Percentiles rank a stretch among this genome's conserved stretches.
These are phyloP conservation scores for Pestalotiopsis sp. DNA, from an alignment of 2,329 filamentous ascomycete genomes.

Conservation along the genomic window DNA sequence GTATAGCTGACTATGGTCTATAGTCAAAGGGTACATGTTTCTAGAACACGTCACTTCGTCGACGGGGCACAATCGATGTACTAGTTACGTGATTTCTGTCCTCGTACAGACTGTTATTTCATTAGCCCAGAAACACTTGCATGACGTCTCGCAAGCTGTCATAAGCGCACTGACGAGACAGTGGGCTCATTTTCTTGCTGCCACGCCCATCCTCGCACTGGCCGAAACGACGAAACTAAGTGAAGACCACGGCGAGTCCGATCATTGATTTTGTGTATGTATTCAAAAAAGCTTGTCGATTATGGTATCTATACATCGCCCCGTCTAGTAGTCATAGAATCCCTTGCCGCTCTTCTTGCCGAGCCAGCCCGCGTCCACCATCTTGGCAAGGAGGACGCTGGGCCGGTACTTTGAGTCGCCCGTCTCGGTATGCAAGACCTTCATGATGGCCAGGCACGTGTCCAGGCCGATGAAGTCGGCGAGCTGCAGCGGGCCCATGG, in stretches of 20 bases:
- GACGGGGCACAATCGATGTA: too few relatives aligned
- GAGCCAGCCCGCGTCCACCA: slow-evolving; percentile 97
- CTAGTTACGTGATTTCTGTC: not conserved
- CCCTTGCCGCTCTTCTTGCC: slow-evolving; percentile 98
- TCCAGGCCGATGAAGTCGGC: slow-evolving; percentile 98
- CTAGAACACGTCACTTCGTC: too few relatives aligned
- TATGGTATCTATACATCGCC: not conserved
- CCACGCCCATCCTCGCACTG: not conserved
- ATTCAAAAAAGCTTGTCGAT: not conserved
- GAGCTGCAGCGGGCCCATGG: slow-evolving; percentile 92
- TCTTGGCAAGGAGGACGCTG: slow-evolving; percentile 83
- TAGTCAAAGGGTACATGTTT: too few relatives aligned
- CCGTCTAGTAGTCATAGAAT: slow-evolving; percentile 80
- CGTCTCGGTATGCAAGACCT: slow-evolving; percentile 86
- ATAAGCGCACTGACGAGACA: not conserved
- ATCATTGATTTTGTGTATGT: not conserved
- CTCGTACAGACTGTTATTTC: not conserved
- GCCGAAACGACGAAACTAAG: not conserved
- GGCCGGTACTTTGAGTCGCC: slow-evolving; percentile 96
- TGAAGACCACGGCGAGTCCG: not conserved
- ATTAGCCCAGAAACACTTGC: not conserved
- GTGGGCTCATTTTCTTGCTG: not conserved
- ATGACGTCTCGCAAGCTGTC: not conserved
- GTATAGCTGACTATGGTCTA: too few relatives aligned
- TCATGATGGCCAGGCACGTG: slow-evolving; percentile 97